Evolutionary conservation across 1,139 yeast genomes (phyloP).

Genomic region (Pichia sp.): DNA sequence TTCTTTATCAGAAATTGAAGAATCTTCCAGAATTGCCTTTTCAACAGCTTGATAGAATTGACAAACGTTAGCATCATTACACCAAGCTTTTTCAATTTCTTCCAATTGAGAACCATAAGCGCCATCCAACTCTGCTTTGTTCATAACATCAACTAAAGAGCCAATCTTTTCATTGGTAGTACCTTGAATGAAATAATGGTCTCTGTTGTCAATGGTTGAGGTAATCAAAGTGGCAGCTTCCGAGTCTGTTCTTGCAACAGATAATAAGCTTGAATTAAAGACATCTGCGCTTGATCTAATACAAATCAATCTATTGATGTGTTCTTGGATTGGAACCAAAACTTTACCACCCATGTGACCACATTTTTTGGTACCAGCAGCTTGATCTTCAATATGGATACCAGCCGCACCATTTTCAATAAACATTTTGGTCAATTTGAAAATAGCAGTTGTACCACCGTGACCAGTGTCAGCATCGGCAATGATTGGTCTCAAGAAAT

Average conservation of each 20-base stretch:
- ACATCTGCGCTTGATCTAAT: conserved; percentile 95
- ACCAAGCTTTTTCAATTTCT: conserved; percentile 78
- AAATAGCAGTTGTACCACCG: conserved; percentile 95
- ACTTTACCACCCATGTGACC: conserved; percentile 99
- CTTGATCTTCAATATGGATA: conserved; percentile 97
- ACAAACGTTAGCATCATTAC: conserved; percentile 73
- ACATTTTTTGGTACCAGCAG: conserved; percentile 97
- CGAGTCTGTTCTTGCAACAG: conserved; percentile 93
- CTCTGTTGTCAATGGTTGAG: conserved; percentile 90
- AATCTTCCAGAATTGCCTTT: conserved; percentile 66
- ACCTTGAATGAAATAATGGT: conserved; percentile 88
- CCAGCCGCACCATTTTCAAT: conserved; percentile 99
- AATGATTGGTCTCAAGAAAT: conserved; percentile 87
- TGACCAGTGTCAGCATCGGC: conserved; percentile 99
- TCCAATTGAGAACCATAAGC: conserved; percentile 65
- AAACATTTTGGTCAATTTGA: conserved; percentile 91
- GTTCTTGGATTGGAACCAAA: conserved; percentile 95
- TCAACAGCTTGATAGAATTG: conserved; percentile 88
- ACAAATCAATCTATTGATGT: conserved; percentile 87
- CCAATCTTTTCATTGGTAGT: conserved; percentile 73
- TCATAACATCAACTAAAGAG: conserved; percentile 71
- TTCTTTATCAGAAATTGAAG: conserved; percentile 52
- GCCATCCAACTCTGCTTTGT: conserved; percentile 74
- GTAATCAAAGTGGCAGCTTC: conserved; percentile 95
- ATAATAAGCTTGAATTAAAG: conserved; percentile 75